phyloP scores from a whole-genome alignment of 768 basidiomycete genomes.

The Lentinula boryana region DNA sequence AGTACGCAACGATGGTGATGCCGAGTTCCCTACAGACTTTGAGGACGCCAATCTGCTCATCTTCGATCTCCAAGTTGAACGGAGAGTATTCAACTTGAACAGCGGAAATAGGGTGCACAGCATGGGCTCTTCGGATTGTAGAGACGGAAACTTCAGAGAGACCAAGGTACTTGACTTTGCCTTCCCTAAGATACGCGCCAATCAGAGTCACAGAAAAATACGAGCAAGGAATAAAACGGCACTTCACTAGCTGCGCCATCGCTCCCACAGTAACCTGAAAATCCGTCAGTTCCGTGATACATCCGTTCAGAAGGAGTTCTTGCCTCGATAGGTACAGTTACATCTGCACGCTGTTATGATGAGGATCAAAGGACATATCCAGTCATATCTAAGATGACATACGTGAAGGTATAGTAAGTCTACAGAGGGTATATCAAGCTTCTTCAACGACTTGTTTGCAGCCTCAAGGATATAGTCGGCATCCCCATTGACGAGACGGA shows the following conservation, averaged over 20 bases:
- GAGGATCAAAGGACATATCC: not conserved
- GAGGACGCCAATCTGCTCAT: constrained; percentile 33
- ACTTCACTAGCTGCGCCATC: constrained; percentile 50
- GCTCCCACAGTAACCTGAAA: constrained; percentile 35
- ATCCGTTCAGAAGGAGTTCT: constrained; percentile 6
- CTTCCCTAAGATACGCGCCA: constrained; percentile 17
- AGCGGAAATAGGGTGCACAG: constrained; percentile 43
- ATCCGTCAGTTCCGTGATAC: not conserved
- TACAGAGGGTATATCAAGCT: constrained; percentile 33
- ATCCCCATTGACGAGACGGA: constrained; percentile 15
- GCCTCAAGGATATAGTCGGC: constrained; percentile 33
- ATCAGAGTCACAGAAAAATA: not conserved
- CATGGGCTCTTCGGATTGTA: constrained; percentile 44
- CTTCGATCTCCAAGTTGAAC: constrained; percentile 42
- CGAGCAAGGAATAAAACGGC: constrained; percentile 7
- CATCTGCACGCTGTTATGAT: not conserved
- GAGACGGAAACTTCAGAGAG: constrained; percentile 44
- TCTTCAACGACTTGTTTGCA: constrained; percentile 31
- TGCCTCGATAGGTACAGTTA: constrained; percentile 41
- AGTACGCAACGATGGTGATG: constrained; percentile 43
- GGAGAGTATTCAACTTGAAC: constrained; percentile 49
- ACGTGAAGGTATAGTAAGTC: constrained; percentile 46
- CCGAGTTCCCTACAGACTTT: constrained; percentile 43
- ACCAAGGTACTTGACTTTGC: constrained; percentile 44
- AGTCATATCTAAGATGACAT: not conserved